These are phyloP conservation scores for Tetrapisispora fleetii DNA, from an alignment of 805 yeast genomes.

Conservation along the genomic window DNA sequence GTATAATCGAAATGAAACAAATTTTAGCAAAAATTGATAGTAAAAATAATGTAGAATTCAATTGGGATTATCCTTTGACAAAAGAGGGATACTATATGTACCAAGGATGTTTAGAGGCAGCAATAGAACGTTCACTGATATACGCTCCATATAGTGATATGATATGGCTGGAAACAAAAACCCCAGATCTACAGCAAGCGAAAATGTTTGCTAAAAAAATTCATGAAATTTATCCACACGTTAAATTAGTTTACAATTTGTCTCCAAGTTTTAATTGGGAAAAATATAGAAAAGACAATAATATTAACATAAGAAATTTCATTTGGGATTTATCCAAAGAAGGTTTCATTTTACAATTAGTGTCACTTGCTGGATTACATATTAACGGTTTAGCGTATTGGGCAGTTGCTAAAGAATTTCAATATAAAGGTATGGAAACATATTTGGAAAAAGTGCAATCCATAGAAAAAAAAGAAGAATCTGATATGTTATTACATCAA, in stretches of 20 bases:
- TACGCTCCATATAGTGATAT: constrained; percentile 39
- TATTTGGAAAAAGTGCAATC: constrained; percentile 45
- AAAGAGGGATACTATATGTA: constrained; percentile 47
- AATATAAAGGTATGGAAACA: constrained; percentile 47
- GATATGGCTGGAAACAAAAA: constrained; percentile 54
- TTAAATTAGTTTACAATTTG: constrained; percentile 49
- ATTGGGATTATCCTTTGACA: constrained; percentile 54
- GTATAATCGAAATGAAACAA: constrained; percentile 14
- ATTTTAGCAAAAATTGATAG: constrained; percentile 23
- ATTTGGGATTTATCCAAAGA: constrained; percentile 45
- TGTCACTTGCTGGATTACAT: constrained; percentile 53
- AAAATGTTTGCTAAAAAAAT: constrained; percentile 37
- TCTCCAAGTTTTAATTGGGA: constrained; percentile 56
- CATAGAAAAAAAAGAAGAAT: constrained; percentile 35
- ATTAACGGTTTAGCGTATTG: constrained; percentile 42
- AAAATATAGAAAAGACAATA: constrained; percentile 41
- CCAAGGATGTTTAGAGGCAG: constrained; percentile 41
- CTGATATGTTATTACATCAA: constrained; percentile 51
- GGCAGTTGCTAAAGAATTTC: constrained; percentile 40
- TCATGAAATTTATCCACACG: constrained; percentile 39
- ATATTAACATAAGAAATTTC: constrained; percentile 37
- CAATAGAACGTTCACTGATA: constrained; percentile 42
- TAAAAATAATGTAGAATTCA: constrained; percentile 34
- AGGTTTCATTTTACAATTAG: constrained; percentile 50
- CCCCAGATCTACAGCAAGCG: constrained; percentile 46